phyloP scores from a whole-genome alignment of 148 eudicot genomes.

The Camellia granthamiana region DNA sequence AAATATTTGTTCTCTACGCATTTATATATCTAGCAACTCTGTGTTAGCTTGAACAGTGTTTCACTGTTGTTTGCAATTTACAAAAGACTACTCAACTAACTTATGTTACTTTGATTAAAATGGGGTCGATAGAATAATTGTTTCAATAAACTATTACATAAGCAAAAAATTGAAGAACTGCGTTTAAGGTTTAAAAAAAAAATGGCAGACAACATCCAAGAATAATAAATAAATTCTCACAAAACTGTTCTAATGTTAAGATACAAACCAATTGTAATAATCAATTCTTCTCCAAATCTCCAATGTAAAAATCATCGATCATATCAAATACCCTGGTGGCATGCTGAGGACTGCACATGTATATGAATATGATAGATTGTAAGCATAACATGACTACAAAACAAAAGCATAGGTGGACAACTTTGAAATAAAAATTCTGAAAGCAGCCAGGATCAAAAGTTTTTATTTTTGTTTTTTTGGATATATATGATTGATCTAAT shows the following conservation, averaged over 20 bases:
- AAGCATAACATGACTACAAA: constrained; percentile 4
- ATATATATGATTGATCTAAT: neutral
- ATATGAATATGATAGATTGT: neutral
- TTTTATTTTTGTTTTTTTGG: neutral
- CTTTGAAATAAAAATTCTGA: neutral
- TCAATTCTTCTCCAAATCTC: constrained; percentile 54
- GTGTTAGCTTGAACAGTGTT: neutral
- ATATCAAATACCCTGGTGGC: constrained; percentile 86
- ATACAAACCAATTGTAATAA: constrained; percentile 5
- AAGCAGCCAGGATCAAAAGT: neutral
- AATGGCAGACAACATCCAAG: neutral
- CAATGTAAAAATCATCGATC: constrained; percentile 81
- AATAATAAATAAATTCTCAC: neutral
- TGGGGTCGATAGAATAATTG: neutral
- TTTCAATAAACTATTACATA: neutral
- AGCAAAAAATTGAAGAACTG: neutral
- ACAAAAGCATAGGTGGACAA: neutral
- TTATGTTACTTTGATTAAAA: neutral
- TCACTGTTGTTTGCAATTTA: neutral
- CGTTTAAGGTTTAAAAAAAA: neutral
- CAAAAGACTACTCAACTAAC: neutral
- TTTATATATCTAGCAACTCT: neutral
- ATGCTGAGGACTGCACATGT: constrained; percentile 74
- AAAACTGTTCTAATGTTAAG: constrained; percentile 12
- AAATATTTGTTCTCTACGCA: neutral